These are phyloP conservation scores for Setaria viridis DNA, from an alignment of 202 grass and related monocot species.

Conservation along the genomic window DNA sequence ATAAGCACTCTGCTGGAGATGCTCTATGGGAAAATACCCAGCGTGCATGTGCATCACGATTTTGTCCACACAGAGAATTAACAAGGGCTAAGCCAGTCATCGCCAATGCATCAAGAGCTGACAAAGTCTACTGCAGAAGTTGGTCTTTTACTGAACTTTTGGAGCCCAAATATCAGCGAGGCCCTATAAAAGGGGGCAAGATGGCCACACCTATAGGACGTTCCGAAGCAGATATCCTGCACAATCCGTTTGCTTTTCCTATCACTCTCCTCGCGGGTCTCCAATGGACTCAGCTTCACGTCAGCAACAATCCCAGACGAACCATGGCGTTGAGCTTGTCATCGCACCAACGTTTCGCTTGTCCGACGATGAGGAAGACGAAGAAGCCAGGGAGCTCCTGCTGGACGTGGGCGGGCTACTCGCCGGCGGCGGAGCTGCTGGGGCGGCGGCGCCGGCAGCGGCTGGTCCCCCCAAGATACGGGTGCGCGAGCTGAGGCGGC, in stretches of 20 bases:
- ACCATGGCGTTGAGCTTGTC: background rate
- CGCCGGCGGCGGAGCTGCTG: background rate
- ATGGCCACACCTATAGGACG: background rate
- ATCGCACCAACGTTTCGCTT: background rate
- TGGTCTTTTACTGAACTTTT: background rate
- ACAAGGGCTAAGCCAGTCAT: background rate
- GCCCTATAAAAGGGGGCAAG: background rate
- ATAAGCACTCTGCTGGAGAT: too few species aligned
- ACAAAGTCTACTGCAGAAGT: background rate
- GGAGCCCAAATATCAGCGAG: background rate
- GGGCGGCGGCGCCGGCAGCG: background rate
- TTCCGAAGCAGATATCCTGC: background rate
- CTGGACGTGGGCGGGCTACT: background rate
- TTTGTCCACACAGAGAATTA: background rate
- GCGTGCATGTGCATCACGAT: background rate
- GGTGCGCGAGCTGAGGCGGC: conserved; percentile 60
- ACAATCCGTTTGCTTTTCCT: background rate
- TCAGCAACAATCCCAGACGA: background rate
- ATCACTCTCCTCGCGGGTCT: background rate
- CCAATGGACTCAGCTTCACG: background rate
- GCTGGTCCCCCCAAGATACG: conserved; percentile 52
- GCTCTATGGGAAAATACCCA: background rate
- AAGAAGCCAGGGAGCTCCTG: background rate
- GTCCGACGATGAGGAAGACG: background rate
- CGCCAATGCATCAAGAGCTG: background rate